Percentiles rank a stretch among this genome's conserved stretches.
phyloP scores from a whole-genome alignment of 805 yeast species.

The Sungouiozyma ichnusensis region DNA sequence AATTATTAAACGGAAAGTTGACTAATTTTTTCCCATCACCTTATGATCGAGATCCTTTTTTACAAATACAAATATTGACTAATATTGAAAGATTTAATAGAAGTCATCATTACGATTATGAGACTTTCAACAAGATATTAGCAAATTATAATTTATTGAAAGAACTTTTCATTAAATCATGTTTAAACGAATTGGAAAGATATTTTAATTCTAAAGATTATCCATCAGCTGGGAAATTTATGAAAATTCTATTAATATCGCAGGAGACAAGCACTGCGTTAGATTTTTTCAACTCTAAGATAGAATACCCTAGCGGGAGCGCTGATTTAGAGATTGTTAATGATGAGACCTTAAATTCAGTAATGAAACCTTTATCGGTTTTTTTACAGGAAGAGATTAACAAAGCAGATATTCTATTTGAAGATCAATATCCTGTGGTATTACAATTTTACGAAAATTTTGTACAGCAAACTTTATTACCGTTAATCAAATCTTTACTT shows the following conservation, averaged over 20 bases:
- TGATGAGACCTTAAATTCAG: slow-evolving; percentile 13
- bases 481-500: slow-evolving; percentile 20
- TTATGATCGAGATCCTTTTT: slow-evolving; percentile 19
- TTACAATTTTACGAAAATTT: slow-evolving; percentile 30
- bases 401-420: slow-evolving; percentile 32
- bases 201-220: slow-evolving; percentile 41
- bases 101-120: slow-evolving; percentile 13
- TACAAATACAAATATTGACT: slow-evolving; percentile 18
- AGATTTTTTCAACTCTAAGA: slow-evolving; percentile 32
- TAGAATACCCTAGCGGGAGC: slow-evolving; percentile 17
- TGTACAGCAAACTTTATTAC: slow-evolving; percentile 29
- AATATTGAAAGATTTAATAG: slow-evolving; percentile 14
- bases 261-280: slow-evolving; percentile 31
- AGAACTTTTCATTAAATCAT: slow-evolving; percentile 64
- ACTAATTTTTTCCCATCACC: slow-evolving; percentile 17
- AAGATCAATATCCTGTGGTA: slow-evolving; percentile 32
- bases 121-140: slow-evolving; percentile 10
- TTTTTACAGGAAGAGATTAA: slow-evolving; percentile 30
- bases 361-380: slow-evolving; percentile 17
- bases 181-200: slow-evolving; percentile 55
- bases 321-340: slow-evolving; percentile 2
- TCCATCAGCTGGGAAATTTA: slow-evolving; percentile 26
- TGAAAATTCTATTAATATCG: slow-evolving; percentile 27
- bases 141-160: slow-evolving; percentile 18
- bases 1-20: slow-evolving; percentile 15